Conservation (phyloP, 805 yeast genomes). For the Candida quercuum region DNA sequence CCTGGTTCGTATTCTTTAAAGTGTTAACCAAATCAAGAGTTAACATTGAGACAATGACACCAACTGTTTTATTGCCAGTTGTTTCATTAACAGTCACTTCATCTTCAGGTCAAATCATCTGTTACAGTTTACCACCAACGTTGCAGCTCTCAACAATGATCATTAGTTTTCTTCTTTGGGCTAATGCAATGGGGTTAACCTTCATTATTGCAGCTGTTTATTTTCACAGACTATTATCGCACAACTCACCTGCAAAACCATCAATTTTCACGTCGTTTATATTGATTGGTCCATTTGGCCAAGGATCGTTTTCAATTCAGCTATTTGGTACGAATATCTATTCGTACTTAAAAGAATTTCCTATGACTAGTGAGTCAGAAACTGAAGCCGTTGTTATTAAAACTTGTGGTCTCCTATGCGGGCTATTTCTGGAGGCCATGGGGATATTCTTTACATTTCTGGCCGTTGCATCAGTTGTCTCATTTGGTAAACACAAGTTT, state of each 20-base stretch:
- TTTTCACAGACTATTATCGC: constrained; percentile 51
- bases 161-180: constrained; percentile 57
- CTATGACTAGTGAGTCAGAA: constrained; percentile 14
- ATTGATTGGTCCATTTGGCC: constrained; percentile 83
- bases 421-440: constrained; percentile 42
- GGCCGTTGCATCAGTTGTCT: constrained; percentile 30
- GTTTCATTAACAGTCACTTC: constrained; percentile 76
- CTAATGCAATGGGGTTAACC: constrained; percentile 61
- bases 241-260: constrained; percentile 53
- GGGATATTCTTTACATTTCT: constrained; percentile 54
- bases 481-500: constrained; percentile 34
- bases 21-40: constrained; percentile 28
- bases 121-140: constrained; percentile 35
- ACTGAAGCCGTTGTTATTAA: constrained; percentile 26
- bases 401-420: constrained; percentile 32
- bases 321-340: constrained; percentile 43
- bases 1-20: constrained; percentile 53
- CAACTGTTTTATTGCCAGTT: constrained; percentile 65
- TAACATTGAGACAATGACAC: constrained; percentile 39
- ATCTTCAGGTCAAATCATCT: constrained; percentile 60
- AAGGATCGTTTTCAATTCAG: constrained; percentile 68
- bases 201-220: constrained; percentile 50
- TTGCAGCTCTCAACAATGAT: constrained; percentile 49
- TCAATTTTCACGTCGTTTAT: constrained; percentile 63
- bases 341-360: constrained; percentile 12